These are phyloP conservation scores for Lasiosphaeriaceae sp. DNA, from an alignment of 495 filamentous ascomycete species.

Conservation along the genomic window DNA sequence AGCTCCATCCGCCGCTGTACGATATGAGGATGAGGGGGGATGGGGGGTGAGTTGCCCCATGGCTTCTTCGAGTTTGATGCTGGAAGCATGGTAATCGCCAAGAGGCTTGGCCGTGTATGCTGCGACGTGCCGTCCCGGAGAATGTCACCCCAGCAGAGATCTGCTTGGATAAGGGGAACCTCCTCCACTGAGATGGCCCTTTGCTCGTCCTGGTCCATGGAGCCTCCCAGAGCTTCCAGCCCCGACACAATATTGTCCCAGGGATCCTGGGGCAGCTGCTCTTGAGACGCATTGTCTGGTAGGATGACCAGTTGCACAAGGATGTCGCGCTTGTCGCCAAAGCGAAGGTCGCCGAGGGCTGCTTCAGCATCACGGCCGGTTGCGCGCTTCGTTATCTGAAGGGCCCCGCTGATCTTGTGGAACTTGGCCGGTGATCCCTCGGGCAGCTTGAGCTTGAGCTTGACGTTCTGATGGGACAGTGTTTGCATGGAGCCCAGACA, in stretches of 20 bases:
- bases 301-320: conserved; percentile 92
- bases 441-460: conserved; percentile 88
- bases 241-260: conserved; percentile 98
- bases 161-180: conserved; percentile 91
- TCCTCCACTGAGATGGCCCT: conserved; percentile 87
- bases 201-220: conserved; percentile 81
- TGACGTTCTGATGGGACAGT: conserved; percentile 97
- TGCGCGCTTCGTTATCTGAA: conserved; percentile 97
- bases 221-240: conserved; percentile 90
- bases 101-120: conserved; percentile 82
- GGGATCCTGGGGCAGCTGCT: conserved; percentile 83
- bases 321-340: conserved; percentile 96
- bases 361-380: conserved; percentile 95
- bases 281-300: conserved; percentile 81
- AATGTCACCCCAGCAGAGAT: conserved; percentile 90
- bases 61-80: conserved; percentile 58
- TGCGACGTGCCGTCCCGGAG: conserved; percentile 85
- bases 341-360: conserved; percentile 85
- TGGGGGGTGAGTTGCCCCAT: conserved; percentile 71
- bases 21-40: conserved; percentile 91
- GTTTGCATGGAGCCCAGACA: conserved; percentile 93
- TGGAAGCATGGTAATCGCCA: conserved; percentile 99
- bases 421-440: conserved; percentile 98
- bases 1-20: conserved; percentile 98
- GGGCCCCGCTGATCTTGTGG: conserved; percentile 94